phyloP scores from a whole-genome alignment of 306 rosid species.

The Hippophae tibetana region DNA sequence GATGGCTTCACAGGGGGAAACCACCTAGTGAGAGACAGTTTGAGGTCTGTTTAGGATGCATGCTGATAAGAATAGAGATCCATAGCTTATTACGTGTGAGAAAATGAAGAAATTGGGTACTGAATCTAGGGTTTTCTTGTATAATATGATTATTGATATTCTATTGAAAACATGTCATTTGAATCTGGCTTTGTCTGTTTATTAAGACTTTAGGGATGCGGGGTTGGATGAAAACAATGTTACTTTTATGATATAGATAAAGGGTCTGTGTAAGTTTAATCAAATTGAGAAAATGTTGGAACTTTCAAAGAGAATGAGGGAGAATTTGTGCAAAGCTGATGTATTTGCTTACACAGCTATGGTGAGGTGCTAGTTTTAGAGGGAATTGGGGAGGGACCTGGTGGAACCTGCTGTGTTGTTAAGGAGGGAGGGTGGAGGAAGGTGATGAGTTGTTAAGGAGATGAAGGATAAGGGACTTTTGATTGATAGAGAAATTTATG shows the following conservation, averaged over 20 bases:
- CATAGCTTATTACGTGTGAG: constrained; percentile 53
- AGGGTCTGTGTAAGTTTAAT: constrained; percentile 64
- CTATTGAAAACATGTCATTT: constrained; percentile 45
- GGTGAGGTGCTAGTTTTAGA: constrained; percentile 41
- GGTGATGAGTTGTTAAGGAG: constrained; percentile 58
- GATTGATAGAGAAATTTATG: constrained; percentile 70
- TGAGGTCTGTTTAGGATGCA: constrained; percentile 75
- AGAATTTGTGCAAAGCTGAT: constrained; percentile 60
- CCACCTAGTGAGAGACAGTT: constrained; percentile 79
- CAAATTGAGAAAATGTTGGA: constrained; percentile 51
- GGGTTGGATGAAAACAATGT: constrained; percentile 68
- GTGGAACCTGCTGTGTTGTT: constrained; percentile 49
- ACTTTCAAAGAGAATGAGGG: constrained; percentile 55
- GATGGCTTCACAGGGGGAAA: constrained; percentile 68
- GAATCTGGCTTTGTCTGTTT: constrained; percentile 60
- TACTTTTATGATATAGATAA: constrained; percentile 69
- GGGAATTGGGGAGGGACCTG: constrained; percentile 63
- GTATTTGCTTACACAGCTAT: constrained; percentile 74
- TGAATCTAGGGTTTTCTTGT: constrained; percentile 63
- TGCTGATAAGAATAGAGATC: constrained; percentile 56
- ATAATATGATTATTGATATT: constrained; percentile 66
- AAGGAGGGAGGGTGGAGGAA: constrained; percentile 48
- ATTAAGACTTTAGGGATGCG: constrained; percentile 46
- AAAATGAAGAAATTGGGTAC: constrained; percentile 73
- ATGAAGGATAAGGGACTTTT: constrained; percentile 64